These are phyloP conservation scores for Tolypocladium ovalisporum DNA, from an alignment of 2,329 filamentous ascomycete species.

Conservation along the genomic window DNA sequence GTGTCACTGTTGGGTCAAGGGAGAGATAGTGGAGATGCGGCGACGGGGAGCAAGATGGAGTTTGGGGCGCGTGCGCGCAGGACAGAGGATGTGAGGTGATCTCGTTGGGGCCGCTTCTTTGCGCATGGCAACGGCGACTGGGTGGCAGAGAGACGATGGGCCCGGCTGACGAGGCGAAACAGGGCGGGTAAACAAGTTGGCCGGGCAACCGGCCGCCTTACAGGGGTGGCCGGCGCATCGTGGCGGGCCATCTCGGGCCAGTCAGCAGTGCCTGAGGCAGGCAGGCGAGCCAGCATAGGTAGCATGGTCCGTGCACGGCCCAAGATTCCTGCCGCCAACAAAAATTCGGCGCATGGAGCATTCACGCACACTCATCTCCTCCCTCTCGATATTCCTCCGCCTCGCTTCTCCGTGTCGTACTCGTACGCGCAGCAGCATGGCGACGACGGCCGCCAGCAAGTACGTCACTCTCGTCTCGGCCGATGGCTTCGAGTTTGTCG, in stretches of 20 bases:
- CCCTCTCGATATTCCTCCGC: not conserved
- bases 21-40: not conserved
- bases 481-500: conserved; percentile 68
- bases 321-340: not conserved
- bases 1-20: not conserved
- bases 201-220: conserved; percentile 16
- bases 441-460: conserved; percentile 34
- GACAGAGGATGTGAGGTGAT: not conserved
- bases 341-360: not conserved
- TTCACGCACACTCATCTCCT: not conserved
- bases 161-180: conserved; percentile 3
- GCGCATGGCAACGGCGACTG: conserved; percentile 1
- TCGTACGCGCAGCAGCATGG: conserved; percentile 1
- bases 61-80: not conserved
- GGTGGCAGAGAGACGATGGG: not conserved
- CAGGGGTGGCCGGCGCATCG: not conserved
- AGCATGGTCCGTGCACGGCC: not conserved
- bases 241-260: no score
- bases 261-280: not conserved
- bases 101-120: conserved; percentile 2
- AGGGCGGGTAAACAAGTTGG: conserved; percentile 21
- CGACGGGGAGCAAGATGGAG: not conserved
- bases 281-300: not conserved
- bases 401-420: not conserved
- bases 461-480: conserved; percentile 69